Percentiles rank a stretch among this genome's conserved stretches.
These are phyloP conservation scores for Dissophora globulifera DNA, from an alignment of 192 early-diverging fungal genomes.

Conservation along the genomic window DNA sequence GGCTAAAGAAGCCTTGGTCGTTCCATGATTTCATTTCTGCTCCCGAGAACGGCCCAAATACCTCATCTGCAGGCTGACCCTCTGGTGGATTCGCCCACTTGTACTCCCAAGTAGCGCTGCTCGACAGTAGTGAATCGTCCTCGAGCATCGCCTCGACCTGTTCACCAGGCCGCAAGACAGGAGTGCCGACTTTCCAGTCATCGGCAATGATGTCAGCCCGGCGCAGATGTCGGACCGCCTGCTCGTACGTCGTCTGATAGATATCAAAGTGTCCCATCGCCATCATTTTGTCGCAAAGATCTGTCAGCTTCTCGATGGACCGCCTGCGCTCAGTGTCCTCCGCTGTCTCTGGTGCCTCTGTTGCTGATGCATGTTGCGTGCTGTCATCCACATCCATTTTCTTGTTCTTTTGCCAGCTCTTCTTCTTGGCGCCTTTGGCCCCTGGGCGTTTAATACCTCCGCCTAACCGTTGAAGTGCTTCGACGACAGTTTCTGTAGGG, in stretches of 20 bases:
- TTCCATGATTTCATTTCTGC: slow-evolving; percentile 57
- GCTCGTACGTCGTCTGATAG: slow-evolving; percentile 78
- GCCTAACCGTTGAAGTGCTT: slow-evolving; percentile 68
- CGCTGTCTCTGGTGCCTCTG: slow-evolving; percentile 40
- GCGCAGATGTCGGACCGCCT: slow-evolving; percentile 71
- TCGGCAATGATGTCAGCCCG: slow-evolving; percentile 63
- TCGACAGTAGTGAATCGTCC: slow-evolving; percentile 20
- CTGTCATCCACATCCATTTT: slow-evolving; percentile 12
- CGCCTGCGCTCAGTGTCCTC: slow-evolving; percentile 55
- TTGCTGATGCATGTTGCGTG: slow-evolving; percentile 9
- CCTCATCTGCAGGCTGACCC: slow-evolving; percentile 31
- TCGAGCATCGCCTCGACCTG: slow-evolving; percentile 3
- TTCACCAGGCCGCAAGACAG: slow-evolving; percentile 22
- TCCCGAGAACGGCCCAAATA: slow-evolving; percentile 55
- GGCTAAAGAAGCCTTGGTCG: slow-evolving; percentile 57
- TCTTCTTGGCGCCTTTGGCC: slow-evolving; percentile 51
- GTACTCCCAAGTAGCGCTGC: slow-evolving; percentile 47
- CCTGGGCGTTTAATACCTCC: slow-evolving; percentile 57
- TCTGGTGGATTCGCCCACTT: slow-evolving; percentile 47
- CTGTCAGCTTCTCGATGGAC: slow-evolving; percentile 72
- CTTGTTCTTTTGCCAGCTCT: slow-evolving; percentile 53
- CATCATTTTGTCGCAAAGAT: slow-evolving; percentile 78
- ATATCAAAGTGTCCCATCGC: slow-evolving; percentile 71
- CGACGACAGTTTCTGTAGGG: slow-evolving; percentile 69
- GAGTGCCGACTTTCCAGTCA: slow-evolving; percentile 68